Conservation (phyloP, 352 stramenopile genomes). For the Lagenidium sp. region DNA sequence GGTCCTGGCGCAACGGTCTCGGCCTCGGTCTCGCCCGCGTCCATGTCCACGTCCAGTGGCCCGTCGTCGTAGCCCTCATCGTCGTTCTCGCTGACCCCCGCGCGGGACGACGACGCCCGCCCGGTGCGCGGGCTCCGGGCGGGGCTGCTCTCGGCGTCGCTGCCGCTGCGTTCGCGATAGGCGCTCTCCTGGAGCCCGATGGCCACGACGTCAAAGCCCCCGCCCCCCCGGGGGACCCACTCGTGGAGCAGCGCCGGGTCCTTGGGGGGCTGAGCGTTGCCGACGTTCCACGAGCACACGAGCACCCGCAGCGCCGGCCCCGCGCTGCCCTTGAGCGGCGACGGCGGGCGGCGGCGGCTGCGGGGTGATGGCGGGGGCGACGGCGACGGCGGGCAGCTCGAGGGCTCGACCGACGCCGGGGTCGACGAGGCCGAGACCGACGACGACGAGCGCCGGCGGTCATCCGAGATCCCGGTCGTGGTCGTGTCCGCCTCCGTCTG, state of each 20-base stretch:
- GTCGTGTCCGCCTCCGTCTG: too few species aligned
- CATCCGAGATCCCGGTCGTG: too few species aligned
- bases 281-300: conserved; percentile 79
- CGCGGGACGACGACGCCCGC: neutral
- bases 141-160: neutral
- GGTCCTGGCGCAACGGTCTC: neutral
- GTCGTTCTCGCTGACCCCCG: neutral
- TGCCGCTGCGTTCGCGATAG: conserved; percentile 39
- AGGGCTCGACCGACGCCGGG: too few species aligned
- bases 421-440: too few species aligned
- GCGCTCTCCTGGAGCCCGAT: conserved; percentile 79
- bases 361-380: too few species aligned
- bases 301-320: conserved; percentile 34
- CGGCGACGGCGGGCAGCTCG: neutral
- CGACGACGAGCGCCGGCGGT: too few species aligned
- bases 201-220: conserved; percentile 76
- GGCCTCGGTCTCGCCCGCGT: conserved; percentile 10
- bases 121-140: neutral
- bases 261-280: conserved; percentile 75
- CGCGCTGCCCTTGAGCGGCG: conserved; percentile 9
- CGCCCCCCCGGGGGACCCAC: conserved; percentile 75
- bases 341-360: neutral
- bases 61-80: conserved; percentile 6
- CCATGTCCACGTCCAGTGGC: conserved; percentile 12
- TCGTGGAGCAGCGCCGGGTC: conserved; percentile 29